These are phyloP conservation scores for Aspergillus bertholletiae DNA, from an alignment of 495 filamentous ascomycete species.

Conservation along the genomic window DNA sequence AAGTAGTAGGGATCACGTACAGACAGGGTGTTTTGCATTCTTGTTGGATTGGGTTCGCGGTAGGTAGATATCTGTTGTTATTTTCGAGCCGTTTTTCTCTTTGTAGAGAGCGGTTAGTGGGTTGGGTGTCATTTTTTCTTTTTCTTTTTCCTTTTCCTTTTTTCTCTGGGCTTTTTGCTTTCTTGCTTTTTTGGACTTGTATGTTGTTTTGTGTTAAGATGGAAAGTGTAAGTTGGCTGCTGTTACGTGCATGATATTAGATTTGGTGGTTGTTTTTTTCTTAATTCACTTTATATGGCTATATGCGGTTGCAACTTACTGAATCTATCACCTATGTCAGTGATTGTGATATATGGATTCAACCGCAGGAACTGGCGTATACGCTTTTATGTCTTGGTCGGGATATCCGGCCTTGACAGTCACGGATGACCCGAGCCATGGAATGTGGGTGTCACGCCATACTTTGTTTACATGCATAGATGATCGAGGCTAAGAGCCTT, in stretches of 20 bases:
- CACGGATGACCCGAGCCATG: background rate
- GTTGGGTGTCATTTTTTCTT: slow-evolving; percentile 5
- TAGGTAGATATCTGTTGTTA: slow-evolving; percentile 33
- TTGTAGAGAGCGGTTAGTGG: slow-evolving; percentile 29
- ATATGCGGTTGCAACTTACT: background rate
- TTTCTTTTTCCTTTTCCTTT: too few relatives aligned
- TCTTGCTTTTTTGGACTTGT: slow-evolving; percentile 1
- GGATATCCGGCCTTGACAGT: background rate
- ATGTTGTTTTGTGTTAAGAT: background rate
- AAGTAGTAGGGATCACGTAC: too few relatives aligned
- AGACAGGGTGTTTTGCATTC: slow-evolving; percentile 20
- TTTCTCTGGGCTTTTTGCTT: background rate
- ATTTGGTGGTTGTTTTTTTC: too few relatives aligned
- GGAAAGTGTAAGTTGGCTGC: too few relatives aligned
- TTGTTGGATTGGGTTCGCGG: slow-evolving; percentile 11
- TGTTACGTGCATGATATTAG: too few relatives aligned
- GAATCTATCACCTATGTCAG: background rate
- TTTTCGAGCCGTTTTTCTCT: slow-evolving; percentile 22
- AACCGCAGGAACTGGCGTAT: background rate
- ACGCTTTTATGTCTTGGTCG: slow-evolving; percentile 1
- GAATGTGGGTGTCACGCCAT: background rate
- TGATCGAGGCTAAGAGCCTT: background rate
- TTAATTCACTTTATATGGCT: background rate
- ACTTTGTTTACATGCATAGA: background rate
- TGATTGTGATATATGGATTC: background rate